Conservation (phyloP, 163 green algal genomes). For the Trebouxia gelatinosa region DNA sequence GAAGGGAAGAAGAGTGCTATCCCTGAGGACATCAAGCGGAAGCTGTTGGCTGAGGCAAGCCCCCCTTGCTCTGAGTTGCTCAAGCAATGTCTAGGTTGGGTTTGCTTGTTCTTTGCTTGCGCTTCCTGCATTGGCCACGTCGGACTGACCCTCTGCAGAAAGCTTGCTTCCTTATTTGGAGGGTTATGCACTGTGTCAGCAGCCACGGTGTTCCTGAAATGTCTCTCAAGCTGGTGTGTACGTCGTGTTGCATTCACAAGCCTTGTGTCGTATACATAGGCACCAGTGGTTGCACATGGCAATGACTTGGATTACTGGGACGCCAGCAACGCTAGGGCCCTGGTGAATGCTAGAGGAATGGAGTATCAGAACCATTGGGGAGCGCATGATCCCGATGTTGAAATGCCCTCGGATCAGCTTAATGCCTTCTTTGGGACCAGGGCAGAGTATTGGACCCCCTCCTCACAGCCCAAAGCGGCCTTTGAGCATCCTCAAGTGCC, state of each 20-base stretch:
- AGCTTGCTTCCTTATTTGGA: no score
- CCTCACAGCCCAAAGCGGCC: neutral
- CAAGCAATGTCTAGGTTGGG: no score
- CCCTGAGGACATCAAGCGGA: conserved; percentile 9
- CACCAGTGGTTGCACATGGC: conserved; percentile 18
- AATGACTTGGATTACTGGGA: conserved; percentile 38
- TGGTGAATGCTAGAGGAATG: conserved; percentile 33
- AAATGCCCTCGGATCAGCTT: conserved; percentile 25
- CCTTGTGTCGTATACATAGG: no score
- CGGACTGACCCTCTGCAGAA: no score
- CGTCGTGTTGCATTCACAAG: no score
- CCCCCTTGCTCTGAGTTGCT: neutral
- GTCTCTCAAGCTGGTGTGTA: no score
- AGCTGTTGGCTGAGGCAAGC: conserved; percentile 19
- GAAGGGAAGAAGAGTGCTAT: neutral
- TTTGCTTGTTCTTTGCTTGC: neutral
- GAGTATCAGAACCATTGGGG: conserved; percentile 38
- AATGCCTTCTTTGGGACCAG: conserved; percentile 25
- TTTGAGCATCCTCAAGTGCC: neutral
- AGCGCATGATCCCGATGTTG: conserved; percentile 13
- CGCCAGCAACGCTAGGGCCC: conserved; percentile 4
- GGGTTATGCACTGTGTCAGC: no score
- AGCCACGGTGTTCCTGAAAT: no score
- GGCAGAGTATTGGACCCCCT: conserved; percentile 28
- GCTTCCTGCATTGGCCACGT: no score